Conservation (phyloP, 2,329 filamentous ascomycete species). For the Orbilia oligospora region DNA sequence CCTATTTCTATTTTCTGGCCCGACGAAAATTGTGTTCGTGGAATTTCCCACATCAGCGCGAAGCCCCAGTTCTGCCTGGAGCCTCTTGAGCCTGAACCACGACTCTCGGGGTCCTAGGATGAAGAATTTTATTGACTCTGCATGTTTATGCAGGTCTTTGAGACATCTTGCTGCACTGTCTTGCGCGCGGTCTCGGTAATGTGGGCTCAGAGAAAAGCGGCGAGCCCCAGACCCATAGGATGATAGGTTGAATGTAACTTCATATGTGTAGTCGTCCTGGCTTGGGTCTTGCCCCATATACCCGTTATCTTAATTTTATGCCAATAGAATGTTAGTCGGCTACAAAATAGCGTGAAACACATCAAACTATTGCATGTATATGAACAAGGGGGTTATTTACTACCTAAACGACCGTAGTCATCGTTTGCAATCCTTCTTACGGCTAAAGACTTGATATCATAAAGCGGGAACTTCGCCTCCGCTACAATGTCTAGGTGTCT, state of each 20-base stretch:
- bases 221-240: conserved; percentile 14
- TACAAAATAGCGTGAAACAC: neutral
- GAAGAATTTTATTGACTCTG: conserved; percentile 40
- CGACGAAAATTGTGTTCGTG: conserved; percentile 26
- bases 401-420: conserved; percentile 28
- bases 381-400: neutral
- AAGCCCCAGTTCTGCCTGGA: conserved; percentile 32
- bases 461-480: conserved; percentile 26
- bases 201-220: conserved; percentile 24
- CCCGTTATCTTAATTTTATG: conserved; percentile 12
- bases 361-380: neutral
- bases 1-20: neutral
- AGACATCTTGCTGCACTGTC: conserved; percentile 16
- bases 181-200: conserved; percentile 12
- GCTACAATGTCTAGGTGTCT: conserved; percentile 20
- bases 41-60: conserved; percentile 30
- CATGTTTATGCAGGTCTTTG: conserved; percentile 44
- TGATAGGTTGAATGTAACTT: conserved; percentile 41
- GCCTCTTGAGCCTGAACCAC: conserved; percentile 23
- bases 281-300: conserved; percentile 21
- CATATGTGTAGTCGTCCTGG: conserved; percentile 40
- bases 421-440: conserved; percentile 19
- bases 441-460: conserved; percentile 36
- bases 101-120: conserved; percentile 28
- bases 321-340: conserved; percentile 1